Evolutionary conservation across 2,329 filamentous ascomycete genomes (phyloP).

Genomic region (Beauveria scarabaeidicola): DNA sequence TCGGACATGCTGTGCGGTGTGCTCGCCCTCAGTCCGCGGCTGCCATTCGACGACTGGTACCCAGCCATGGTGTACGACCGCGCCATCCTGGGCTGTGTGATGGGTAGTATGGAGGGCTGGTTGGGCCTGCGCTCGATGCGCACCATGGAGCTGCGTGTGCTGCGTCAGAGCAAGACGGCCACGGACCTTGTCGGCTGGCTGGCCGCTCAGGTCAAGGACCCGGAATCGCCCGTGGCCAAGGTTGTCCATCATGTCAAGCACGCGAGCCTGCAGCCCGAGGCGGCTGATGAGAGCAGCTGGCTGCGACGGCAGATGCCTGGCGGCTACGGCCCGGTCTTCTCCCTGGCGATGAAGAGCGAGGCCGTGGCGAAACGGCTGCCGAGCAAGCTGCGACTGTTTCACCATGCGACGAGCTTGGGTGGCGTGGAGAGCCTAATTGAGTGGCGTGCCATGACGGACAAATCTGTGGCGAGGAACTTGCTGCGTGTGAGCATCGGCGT

Average conservation of each 20-base stretch:
- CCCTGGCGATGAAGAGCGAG: slow-evolving; percentile 55
- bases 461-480: slow-evolving; percentile 59
- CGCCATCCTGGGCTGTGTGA: slow-evolving; percentile 68
- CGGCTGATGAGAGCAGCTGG: slow-evolving; percentile 55
- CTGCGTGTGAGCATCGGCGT: slow-evolving; percentile 79
- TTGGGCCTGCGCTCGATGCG: slow-evolving; percentile 77
- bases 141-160: slow-evolving; percentile 76
- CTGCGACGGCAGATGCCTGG: slow-evolving; percentile 80
- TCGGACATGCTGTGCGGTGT: slow-evolving; percentile 89
- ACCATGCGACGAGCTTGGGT: slow-evolving; percentile 89
- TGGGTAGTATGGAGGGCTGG: slow-evolving; percentile 90
- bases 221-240: slow-evolving; percentile 35
- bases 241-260: slow-evolving; percentile 60
- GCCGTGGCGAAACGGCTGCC: slow-evolving; percentile 61
- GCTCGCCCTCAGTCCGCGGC: slow-evolving; percentile 52
- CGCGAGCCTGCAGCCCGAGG: slow-evolving; percentile 67
- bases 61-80: slow-evolving; percentile 57
- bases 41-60: slow-evolving; percentile 42
- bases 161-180: slow-evolving; percentile 66
- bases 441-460: slow-evolving; percentile 88
- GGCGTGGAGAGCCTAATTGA: slow-evolving; percentile 95
- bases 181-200: slow-evolving; percentile 66
- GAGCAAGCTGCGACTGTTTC: slow-evolving; percentile 72
- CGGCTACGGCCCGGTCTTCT: slow-evolving; percentile 85
- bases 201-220: slow-evolving; percentile 34